Conservation (phyloP, 2,329 filamentous ascomycete species). For the Ophiostoma ips region DNA sequence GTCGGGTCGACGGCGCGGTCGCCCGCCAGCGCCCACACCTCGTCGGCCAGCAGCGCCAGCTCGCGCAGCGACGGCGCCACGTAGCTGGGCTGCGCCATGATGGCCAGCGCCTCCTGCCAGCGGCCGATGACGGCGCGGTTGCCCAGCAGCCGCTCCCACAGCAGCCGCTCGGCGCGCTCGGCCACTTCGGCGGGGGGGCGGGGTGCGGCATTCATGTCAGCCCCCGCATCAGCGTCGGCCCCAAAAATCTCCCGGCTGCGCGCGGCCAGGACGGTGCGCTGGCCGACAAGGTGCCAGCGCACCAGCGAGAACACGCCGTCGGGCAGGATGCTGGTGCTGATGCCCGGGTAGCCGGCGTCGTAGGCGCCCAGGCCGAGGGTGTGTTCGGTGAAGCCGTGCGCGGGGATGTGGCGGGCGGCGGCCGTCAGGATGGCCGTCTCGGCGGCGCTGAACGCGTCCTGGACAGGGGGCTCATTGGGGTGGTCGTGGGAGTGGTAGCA, state of each 20-base stretch:
- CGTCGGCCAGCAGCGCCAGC: conserved; percentile 70
- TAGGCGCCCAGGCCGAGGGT: conserved; percentile 65
- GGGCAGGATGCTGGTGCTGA: conserved; percentile 70
- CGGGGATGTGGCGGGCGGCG: conserved; percentile 65
- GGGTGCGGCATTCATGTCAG: not conserved
- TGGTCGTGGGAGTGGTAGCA: conserved; percentile 65
- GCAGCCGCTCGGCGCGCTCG: conserved; percentile 53
- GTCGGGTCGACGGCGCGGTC: conserved; percentile 68
- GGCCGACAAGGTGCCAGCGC: conserved; percentile 57
- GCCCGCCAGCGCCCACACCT: conserved; percentile 79
- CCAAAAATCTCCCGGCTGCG: conserved; percentile 27
- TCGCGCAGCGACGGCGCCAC: conserved; percentile 64
- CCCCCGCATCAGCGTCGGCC: not conserved
- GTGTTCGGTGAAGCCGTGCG: conserved; percentile 65
- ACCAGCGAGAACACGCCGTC: conserved; percentile 72
- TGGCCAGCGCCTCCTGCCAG: conserved; percentile 83
- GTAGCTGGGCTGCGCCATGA: conserved; percentile 77
- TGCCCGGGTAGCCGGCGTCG: conserved; percentile 75
- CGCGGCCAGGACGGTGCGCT: conserved; percentile 45
- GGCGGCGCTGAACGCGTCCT: conserved; percentile 47
- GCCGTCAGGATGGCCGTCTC: conserved; percentile 69
- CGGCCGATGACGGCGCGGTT: conserved; percentile 60
- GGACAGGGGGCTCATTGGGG: conserved; percentile 47
- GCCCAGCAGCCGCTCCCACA: conserved; percentile 62
- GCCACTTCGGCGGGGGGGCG: conserved; percentile 29